Base-by-base conservation (phyloP, 1,139 yeast species). In the Yamadazyma sp. region DNA sequence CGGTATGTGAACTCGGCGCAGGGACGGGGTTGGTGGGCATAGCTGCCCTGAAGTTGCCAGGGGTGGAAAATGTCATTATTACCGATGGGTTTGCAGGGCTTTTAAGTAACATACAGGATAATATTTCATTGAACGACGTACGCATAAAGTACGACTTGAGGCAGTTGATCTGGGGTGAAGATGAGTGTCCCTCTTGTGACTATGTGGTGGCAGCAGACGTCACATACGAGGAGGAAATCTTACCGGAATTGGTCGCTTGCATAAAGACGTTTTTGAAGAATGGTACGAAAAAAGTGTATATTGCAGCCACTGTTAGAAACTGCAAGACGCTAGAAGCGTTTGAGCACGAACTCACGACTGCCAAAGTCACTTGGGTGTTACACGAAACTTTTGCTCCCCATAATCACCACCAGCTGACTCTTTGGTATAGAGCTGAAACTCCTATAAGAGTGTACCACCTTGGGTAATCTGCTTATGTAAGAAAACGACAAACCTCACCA, bases 21-120 rank as follows among this genome's bases (percentile, higher is more conserved):
- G 97, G 97, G 0, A 88, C 97, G 0, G 97, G 97, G 0, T 61
- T 90, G n/a, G 83, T 86, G 1, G 82, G 95, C 11, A 54, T 87
- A 14, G 62, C 84, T 1, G 50, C 82, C 9, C 56, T 61, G n/a
- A 22, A 32, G 9, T 21, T 31, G 15, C 62, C 62, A 35, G 46
- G 61, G 34, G 61, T 60, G 40, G 48, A 53, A 40, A 54, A 59
- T 33, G 57, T 83, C 6, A 59, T 71, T 2, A 64, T 86, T 18
- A 87, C 96, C 0, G 97, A 90, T 56, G 96, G 96, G 1, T 89
- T 85, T 47, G 66, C 75, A 1, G 63, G 64, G 9, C 65, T 88
- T n/a, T 64, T 87, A n/a, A 78, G 76, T 14, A 64, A 69, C 11
- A 56, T 85, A 18, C 48, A 59, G 2, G 54, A 53, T 2, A 82